Evolutionary conservation across 2,329 filamentous ascomycete genomes (phyloP), one percentile per base, ranked within the genome.

Genomic region (Arthrinium phaeospermum): DNA sequence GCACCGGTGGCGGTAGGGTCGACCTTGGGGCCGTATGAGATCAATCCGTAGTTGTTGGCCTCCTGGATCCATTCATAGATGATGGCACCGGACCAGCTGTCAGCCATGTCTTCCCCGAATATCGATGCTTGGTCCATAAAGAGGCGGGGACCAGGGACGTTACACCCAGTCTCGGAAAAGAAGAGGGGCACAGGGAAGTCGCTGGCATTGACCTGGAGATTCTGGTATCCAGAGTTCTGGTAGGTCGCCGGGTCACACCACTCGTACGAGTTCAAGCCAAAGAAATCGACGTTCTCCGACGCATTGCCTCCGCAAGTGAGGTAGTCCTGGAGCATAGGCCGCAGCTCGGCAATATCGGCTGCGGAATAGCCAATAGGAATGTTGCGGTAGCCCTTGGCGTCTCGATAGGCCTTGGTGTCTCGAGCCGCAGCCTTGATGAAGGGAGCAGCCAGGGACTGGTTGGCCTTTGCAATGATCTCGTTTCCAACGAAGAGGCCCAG

Each of bases 51-150:
- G 77, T 88, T 83, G 79, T 91, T 90, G 51, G 83, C 82, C 79
- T 94, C 93, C 81, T 94, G 87, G 1, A 89, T 91, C 83, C 90
- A 95, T 82, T 95, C 92, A 84, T 95, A 95, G 68, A 94, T 92
- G 67, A 95, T 85, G 73, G 92, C 93, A 74, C 93, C 93, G 70
- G 90, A 92, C 78, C 95, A 89, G 70, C 90, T 85, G 24, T 85
- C 80, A 6, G 83, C 90, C 51, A 71, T 71, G 27, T 86, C 79
- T 77, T 97, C 89, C 72, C 92, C 88, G 81, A 94, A 94, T 73
- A 95, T 89, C 72, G 90, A 86, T 72, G 85, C 86, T 10, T 94
- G 91, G 82, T 95, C 93, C 75, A 92, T 91, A 83, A 94, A 95
- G 76, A 89, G 82, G 73, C 93, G 91, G 16, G 91, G 90, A 16